Percentiles rank a stretch among this genome's conserved stretches.
These are phyloP conservation scores for Leccinum olivaceopallidum DNA, from an alignment of 768 basidiomycete genomes.

Conservation along the genomic window DNA sequence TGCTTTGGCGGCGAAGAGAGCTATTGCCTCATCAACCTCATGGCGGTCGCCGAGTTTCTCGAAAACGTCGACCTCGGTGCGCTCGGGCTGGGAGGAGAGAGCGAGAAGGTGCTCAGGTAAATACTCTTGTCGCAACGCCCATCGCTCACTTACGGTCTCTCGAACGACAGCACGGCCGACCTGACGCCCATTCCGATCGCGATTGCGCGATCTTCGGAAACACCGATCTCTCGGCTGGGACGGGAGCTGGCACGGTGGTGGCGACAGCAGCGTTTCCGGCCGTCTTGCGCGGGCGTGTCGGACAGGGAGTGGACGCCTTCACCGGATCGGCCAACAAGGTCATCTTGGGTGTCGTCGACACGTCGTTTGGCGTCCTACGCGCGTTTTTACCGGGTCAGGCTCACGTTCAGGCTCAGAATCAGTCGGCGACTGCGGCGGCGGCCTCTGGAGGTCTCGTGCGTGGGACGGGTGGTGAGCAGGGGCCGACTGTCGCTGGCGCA, in stretches of 20 bases:
- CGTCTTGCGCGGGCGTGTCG: conserved; percentile 72
- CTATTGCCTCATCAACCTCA: conserved; percentile 91
- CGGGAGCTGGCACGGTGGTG: conserved; percentile 16
- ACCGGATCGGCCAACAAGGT: conserved; percentile 81
- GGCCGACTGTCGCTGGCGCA: neutral
- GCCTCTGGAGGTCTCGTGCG: too few species aligned
- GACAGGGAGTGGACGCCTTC: conserved; percentile 77
- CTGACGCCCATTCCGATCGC: conserved; percentile 78
- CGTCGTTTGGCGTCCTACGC: conserved; percentile 84
- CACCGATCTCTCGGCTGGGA: conserved; percentile 29
- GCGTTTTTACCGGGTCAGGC: conserved; percentile 60
- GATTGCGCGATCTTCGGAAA: conserved; percentile 44
- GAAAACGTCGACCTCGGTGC: conserved; percentile 89
- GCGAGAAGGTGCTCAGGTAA: conserved; percentile 60
- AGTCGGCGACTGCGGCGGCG: too few species aligned
- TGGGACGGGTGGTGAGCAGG: too few species aligned
- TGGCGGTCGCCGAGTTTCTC: conserved; percentile 94
- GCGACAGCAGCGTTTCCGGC: conserved; percentile 38
- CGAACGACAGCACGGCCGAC: conserved; percentile 60
- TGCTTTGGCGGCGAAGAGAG: conserved; percentile 64
- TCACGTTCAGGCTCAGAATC: neutral
- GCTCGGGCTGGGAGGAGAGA: conserved; percentile 62
- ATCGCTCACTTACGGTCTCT: neutral
- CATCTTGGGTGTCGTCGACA: conserved; percentile 83
- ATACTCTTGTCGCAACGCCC: conserved; percentile 5